phyloP scores from a whole-genome alignment of 768 basidiomycete genomes.

The Sporobolomyces roseus region DNA sequence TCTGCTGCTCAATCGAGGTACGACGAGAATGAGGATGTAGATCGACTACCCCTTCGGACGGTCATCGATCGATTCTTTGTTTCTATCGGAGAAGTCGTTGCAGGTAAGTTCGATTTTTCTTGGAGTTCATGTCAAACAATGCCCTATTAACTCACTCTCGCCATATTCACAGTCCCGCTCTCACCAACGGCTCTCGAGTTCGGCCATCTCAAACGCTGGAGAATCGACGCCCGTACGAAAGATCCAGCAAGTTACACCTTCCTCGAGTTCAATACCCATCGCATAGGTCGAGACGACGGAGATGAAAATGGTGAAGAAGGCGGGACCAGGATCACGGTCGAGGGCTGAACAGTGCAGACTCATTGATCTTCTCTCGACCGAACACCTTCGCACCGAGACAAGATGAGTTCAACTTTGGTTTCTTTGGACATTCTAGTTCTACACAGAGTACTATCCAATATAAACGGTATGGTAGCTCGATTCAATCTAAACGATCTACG shows the following conservation, averaged over 20 bases:
- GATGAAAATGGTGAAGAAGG: slow-evolving; percentile 8
- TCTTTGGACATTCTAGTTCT: no score
- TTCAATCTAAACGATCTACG: not conserved
- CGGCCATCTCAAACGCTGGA: not conserved
- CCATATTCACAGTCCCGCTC: not conserved
- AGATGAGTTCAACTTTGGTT: no score
- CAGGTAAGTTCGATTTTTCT: not conserved
- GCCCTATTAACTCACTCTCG: not conserved
- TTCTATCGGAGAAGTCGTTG: not conserved
- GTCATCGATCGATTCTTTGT: slow-evolving; percentile 5
- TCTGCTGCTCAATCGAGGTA: not conserved
- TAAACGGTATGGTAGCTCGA: no score
- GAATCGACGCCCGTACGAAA: not conserved
- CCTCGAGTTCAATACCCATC: slow-evolving; percentile 10
- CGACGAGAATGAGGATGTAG: slow-evolving; percentile 17
- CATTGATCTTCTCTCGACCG: no score
- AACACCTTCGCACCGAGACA: no score
- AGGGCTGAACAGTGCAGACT: not conserved
- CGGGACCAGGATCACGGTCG: not conserved
- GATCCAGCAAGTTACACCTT: not conserved
- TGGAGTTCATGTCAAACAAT: no score
- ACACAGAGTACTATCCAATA: no score
- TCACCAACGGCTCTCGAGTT: not conserved
- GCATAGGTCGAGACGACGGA: slow-evolving; percentile 1
- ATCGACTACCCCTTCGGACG: slow-evolving; percentile 21